Base-by-base conservation (phyloP, 2,329 filamentous ascomycete genomes). In the Madurella mycetomatis region DNA sequence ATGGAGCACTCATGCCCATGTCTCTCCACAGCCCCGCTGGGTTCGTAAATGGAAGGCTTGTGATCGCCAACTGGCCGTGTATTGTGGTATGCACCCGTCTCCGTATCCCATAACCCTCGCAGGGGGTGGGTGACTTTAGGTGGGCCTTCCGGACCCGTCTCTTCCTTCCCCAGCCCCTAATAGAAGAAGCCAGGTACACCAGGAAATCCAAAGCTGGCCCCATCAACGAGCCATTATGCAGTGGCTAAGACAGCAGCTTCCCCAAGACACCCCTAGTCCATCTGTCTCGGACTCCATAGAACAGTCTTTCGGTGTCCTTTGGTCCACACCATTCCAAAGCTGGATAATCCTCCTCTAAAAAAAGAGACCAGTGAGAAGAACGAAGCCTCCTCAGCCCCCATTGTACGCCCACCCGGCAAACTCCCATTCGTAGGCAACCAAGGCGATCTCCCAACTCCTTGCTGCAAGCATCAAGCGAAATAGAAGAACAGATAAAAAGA, bases 21-120 rank as follows among this genome's bases (percentile, higher is more conserved):
- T 57, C 52, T 51, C 39, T 41, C 50, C 57, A 51, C 48, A 54
- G 45, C 45, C 47, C 47, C 42, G 47, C 55, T 41, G 46, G 30
- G 37, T 41, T 53, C 18, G 30, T 34, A 12, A 18, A 18, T 44
- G 42, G 30, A 44, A 15, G 45, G 19, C 9, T 30, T 16, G 45
- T 19, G 18, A 18, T 49, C 39, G 32, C 50, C 49, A 50, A 51
- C 50, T 46, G 51, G 54, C 18, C 39, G 15, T 51, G 44, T 51
- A 31, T 42, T 51, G 48, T 45, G 49, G 45, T 47, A 51, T 37
- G 37, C 25, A 32, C 45, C 55, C 52, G 43, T 41, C 39, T 39
- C 34, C 50, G 19, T 49, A 12, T 44, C 39, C 30, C 32, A 13
- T n/a, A 11, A 32, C 47, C 19, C 3, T 25, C 25, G 25, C 25